A percentile compares a stretch with the other conserved stretches of the same genome.
Conservation (phyloP, 805 yeast species). For the Jamesozyma rosinii region DNA sequence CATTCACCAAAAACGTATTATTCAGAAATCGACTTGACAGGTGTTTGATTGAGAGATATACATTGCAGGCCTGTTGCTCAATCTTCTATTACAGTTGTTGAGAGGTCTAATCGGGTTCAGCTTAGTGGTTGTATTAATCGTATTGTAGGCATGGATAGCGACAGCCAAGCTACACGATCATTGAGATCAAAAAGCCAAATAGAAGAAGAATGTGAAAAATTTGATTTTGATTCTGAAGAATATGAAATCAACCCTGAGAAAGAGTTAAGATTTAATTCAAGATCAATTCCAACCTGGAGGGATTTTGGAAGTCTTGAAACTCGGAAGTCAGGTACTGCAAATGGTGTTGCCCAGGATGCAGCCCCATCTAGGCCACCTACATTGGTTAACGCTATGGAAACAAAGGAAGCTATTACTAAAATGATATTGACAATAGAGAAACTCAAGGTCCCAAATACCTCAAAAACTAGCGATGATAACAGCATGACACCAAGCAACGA, state of each 20-base stretch:
- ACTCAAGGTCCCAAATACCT: conserved; percentile 2
- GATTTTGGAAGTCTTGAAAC: neutral
- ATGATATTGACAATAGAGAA: conserved; percentile 18
- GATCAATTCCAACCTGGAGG: conserved; percentile 3
- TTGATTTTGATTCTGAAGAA: conserved; percentile 31
- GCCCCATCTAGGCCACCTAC: neutral
- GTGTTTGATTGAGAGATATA: too few relatives aligned
- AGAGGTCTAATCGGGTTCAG: too few relatives aligned
- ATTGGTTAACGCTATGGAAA: conserved; percentile 4
- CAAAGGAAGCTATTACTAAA: conserved; percentile 10
- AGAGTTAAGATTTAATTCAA: conserved; percentile 9
- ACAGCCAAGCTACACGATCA: conserved; percentile 4
- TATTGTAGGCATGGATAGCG: neutral
- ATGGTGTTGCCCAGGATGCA: neutral
- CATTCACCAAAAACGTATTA: too few relatives aligned
- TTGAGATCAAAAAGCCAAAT: conserved; percentile 12
- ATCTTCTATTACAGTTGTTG: too few relatives aligned
- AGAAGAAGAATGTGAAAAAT: conserved; percentile 19
- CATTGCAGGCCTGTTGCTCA: too few relatives aligned
- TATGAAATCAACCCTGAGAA: conserved; percentile 16
- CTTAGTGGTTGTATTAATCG: neutral
- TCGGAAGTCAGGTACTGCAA: neutral
- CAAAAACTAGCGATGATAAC: neutral
- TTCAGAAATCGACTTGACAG: too few relatives aligned
- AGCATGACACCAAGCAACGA: conserved; percentile 21